These are phyloP conservation scores for Coemansia sp. DNA, from an alignment of 192 early-diverging fungal genomes.

Conservation along the genomic window DNA sequence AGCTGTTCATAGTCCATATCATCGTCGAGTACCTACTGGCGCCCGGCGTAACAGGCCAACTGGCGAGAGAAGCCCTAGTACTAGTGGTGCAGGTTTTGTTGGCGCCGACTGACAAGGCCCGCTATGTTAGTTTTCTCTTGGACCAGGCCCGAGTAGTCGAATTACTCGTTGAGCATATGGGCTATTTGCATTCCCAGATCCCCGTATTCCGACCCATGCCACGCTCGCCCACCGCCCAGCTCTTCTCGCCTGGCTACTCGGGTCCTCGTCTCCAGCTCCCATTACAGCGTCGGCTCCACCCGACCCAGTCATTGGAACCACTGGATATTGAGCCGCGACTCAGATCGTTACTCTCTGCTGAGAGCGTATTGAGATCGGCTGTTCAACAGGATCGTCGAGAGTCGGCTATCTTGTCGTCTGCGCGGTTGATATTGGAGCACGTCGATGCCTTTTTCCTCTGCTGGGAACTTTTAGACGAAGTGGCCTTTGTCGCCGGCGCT, in stretches of 20 bases:
- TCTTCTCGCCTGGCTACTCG: conserved; percentile 25
- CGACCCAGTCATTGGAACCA: neutral
- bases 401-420: conserved; percentile 16
- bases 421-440: conserved; percentile 23
- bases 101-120: conserved; percentile 30
- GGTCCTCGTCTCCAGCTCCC: conserved; percentile 27
- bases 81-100: conserved; percentile 43
- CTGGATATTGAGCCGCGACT: conserved; percentile 9
- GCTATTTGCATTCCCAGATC: conserved; percentile 44
- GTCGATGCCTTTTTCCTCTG: conserved; percentile 51
- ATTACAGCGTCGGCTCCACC: conserved; percentile 16
- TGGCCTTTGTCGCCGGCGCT: conserved; percentile 14
- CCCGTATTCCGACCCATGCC: conserved; percentile 42
- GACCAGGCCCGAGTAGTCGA: conserved; percentile 41
- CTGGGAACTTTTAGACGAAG: conserved; percentile 54
- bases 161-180: conserved; percentile 47
- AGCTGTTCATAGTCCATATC: conserved; percentile 44
- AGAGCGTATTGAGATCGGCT: conserved; percentile 18
- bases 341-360: conserved; percentile 19
- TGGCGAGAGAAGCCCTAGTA: conserved; percentile 51
- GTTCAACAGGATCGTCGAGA: conserved; percentile 40
- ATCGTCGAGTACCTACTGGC: conserved; percentile 50
- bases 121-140: conserved; percentile 33
- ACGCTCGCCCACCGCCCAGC: conserved; percentile 22
- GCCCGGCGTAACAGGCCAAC: conserved; percentile 38